Conservation (phyloP, 163 green algal species). For the Chlamydomonas reinhardtii region DNA sequence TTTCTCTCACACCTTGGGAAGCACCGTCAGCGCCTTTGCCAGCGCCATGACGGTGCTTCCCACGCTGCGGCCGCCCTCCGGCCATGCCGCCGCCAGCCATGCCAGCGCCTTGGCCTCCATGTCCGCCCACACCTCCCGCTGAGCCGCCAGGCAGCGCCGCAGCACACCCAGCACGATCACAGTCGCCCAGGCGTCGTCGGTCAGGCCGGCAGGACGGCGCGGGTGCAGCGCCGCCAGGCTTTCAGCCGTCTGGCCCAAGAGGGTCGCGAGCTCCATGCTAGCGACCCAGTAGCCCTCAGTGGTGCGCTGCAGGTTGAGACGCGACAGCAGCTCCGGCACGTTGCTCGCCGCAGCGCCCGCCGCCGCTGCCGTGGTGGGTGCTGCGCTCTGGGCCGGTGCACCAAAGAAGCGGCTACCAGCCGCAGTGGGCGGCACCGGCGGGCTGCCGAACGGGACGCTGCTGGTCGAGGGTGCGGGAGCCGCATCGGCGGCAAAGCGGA, state of each 20-base stretch:
- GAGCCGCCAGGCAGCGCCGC: neutral
- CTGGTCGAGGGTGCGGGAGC: too few species aligned
- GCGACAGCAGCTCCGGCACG: neutral
- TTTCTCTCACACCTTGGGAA: too few species aligned
- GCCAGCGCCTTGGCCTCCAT: constrained; percentile 36
- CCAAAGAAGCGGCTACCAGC: neutral
- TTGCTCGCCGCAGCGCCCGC: neutral
- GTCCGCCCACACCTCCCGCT: constrained; percentile 32
- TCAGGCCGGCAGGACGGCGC: neutral
- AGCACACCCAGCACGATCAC: constrained; percentile 25
- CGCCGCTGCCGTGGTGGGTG: too few species aligned
- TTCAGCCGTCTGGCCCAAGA: neutral
- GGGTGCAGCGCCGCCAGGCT: neutral
- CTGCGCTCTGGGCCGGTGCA: neutral
- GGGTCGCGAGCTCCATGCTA: neutral
- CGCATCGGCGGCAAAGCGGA: too few species aligned
- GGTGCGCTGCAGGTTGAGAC: constrained; percentile 44
- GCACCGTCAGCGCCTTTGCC: neutral
- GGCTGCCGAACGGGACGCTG: too few species aligned
- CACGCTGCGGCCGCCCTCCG: neutral
- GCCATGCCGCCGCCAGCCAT: neutral
- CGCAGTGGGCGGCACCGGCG: too few species aligned
- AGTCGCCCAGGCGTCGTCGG: constrained; percentile 20
- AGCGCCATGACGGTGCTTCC: neutral
- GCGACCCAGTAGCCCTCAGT: constrained; percentile 25